phyloP scores from a whole-genome alignment of 306 rosid species.

The Casuarina equisetifolia region DNA sequence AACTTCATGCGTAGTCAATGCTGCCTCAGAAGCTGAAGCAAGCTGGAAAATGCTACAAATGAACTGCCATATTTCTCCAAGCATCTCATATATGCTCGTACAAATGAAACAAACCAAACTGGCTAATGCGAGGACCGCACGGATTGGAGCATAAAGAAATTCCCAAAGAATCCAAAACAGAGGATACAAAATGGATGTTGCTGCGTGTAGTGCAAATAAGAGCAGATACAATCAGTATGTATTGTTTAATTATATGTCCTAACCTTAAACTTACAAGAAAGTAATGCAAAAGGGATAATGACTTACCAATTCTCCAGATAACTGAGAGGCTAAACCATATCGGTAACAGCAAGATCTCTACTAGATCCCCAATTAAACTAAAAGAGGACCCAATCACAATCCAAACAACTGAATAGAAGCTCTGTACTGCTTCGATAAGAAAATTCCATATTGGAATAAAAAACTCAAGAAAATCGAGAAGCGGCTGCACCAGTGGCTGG shows the following conservation, averaged over 20 bases:
- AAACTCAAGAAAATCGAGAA: constrained; percentile 55
- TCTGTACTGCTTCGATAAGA: constrained; percentile 45
- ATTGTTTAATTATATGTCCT: constrained; percentile 11
- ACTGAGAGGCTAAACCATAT: constrained; percentile 56
- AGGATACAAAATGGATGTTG: constrained; percentile 60
- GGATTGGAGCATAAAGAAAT: constrained; percentile 71
- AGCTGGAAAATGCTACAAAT: constrained; percentile 54
- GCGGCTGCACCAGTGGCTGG: constrained; percentile 63
- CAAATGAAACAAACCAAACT: constrained; percentile 45
- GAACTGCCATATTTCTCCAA: constrained; percentile 57
- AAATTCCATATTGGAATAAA: constrained; percentile 64
- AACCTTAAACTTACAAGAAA: constrained; percentile 10
- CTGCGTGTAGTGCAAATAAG: constrained; percentile 49
- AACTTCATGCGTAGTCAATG: constrained; percentile 61
- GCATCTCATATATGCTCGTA: constrained; percentile 29
- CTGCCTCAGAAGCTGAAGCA: constrained; percentile 69
- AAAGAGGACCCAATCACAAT: constrained; percentile 49
- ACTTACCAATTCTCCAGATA: constrained; percentile 73
- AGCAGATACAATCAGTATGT: constrained; percentile 20
- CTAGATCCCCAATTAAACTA: constrained; percentile 47
- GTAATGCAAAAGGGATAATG: constrained; percentile 27
- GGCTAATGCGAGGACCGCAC: constrained; percentile 44
- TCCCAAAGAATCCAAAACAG: constrained; percentile 64
- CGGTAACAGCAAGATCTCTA: constrained; percentile 64
- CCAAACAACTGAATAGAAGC: constrained; percentile 59